Base-by-base conservation (phyloP, 148 eudicot genomes). In the Gaultheria prostrata region DNA sequence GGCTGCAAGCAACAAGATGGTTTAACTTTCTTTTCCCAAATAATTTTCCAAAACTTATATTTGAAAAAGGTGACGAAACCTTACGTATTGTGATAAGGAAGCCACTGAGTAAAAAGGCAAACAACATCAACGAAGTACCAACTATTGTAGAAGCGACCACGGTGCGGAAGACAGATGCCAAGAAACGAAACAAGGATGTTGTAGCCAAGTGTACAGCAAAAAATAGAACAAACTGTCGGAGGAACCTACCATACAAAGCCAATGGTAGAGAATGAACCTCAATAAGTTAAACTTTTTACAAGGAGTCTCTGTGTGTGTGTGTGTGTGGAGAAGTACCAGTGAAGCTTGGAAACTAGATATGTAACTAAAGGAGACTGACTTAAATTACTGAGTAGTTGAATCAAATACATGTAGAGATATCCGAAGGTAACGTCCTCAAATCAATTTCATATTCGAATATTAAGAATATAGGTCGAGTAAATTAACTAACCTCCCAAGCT, bases 61-160 rank as follows among this genome's bases (percentile, higher is more conserved):
- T 70, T 21, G 17, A 12, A 56, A 21, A 1, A 21, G 77, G 32
- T 46, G 53, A 10, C 35, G 65, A 84, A 75, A 59, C 65, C 93
- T 89, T 88, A 93, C 98, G 39, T 85, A 72, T 77, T 59, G 95
- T 93, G 67, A 95, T 92, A 50, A 95, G 11, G 78, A 93, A 95
- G 83, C 98, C 98, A 45, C 95, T 86, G 84, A 95, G 93, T 79
- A 83, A 30, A 72, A 89, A 86, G 53, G 87, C 78, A 81, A 86
- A 85, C 24, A 92, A 74, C 39, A 91, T 75, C 10, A 86, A 82
- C 30, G 89, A 17, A 82, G 87, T 86, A 54, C 91, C 86, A 77
- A 92, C 94, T 26, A 86, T 78, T 46, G 83, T 80, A 49, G 98
- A 84, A 69, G 87, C 85, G 81, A 86, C 91, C n/a, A 86, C 51